Percentiles rank a stretch among this genome's conserved stretches.
Evolutionary conservation across 768 basidiomycete species (phyloP).

Genomic region (Mrakia blollopis): DNA sequence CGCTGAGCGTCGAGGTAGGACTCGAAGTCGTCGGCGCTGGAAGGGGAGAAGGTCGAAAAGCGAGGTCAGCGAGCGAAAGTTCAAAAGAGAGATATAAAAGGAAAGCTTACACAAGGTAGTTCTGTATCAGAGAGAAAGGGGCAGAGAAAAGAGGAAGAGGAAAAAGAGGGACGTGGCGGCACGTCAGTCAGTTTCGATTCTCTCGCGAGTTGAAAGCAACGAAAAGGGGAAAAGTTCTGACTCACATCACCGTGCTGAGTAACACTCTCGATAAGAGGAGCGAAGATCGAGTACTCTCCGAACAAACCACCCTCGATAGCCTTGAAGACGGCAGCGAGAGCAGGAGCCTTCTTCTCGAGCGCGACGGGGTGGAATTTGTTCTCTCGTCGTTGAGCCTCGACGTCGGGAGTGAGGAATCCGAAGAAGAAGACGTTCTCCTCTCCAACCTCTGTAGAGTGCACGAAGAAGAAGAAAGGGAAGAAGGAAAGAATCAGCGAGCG

Average conservation of each 20-base stretch:
- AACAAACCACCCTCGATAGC: constrained; percentile 72
- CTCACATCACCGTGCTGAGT: constrained; percentile 6
- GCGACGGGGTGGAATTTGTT: constrained; percentile 78
- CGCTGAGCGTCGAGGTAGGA: constrained; percentile 78
- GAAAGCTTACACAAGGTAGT: constrained; percentile 35
- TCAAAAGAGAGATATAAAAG: not conserved
- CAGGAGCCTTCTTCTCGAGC: constrained; percentile 75
- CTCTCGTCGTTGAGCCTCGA: constrained; percentile 79
- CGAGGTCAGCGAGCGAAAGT: constrained; percentile 49
- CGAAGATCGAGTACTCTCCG: constrained; percentile 73
- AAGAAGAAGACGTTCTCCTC: constrained; percentile 84
- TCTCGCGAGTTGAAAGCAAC: not conserved
- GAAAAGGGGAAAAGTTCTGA: not conserved
- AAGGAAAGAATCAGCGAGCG: no score
- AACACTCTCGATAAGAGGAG: constrained; percentile 51
- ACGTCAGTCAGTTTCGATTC: not conserved
- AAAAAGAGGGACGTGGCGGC: not conserved
- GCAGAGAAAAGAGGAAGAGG: constrained; percentile 35
- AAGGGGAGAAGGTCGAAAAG: constrained; percentile 39
- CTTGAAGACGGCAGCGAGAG: constrained; percentile 71
- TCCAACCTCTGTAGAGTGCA: constrained; percentile 60
- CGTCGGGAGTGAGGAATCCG: constrained; percentile 61
- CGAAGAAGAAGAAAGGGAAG: no score
- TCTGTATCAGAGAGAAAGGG: constrained; percentile 37
- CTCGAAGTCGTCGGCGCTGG: constrained; percentile 78